phyloP scores from a whole-genome alignment of 768 basidiomycete genomes.

The Ephemerocybe angulata region DNA sequence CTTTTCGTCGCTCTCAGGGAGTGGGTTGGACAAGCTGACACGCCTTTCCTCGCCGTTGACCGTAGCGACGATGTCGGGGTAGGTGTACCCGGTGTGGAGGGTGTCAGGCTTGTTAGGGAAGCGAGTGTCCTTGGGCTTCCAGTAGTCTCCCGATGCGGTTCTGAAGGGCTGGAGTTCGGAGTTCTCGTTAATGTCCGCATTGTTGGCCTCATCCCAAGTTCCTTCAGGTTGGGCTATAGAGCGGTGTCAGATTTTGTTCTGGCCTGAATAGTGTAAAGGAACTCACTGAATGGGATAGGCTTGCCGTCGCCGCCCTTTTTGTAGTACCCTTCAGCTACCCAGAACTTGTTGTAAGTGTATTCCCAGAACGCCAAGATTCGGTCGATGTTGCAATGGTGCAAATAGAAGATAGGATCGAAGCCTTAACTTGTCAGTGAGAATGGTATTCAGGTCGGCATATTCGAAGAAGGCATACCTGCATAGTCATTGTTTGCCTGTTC shows the following conservation, averaged over 20 bases:
- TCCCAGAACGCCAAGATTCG: background rate
- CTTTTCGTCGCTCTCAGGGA: background rate
- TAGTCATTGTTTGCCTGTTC: background rate
- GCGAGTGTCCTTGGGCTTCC: background rate
- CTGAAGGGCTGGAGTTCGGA: background rate
- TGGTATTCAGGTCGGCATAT: background rate
- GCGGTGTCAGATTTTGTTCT: background rate
- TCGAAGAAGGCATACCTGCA: background rate
- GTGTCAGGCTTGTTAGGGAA: background rate
- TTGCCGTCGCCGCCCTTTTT: background rate
- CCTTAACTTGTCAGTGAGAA: background rate
- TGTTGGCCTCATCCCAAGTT: background rate
- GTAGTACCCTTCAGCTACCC: background rate
- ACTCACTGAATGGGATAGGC: background rate
- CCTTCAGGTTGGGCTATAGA: background rate
- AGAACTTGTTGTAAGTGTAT: background rate
- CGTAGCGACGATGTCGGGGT: background rate
- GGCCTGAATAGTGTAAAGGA: too few species aligned
- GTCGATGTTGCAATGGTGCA: background rate
- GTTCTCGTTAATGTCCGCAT: background rate
- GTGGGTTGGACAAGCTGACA: background rate
- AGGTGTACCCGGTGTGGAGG: background rate
- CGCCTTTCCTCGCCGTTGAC: background rate
- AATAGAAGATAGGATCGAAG: background rate
- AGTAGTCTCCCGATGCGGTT: background rate